These are phyloP conservation scores for Penicillium samsonianum DNA, from an alignment of 495 filamentous ascomycete genomes.

Conservation along the genomic window DNA sequence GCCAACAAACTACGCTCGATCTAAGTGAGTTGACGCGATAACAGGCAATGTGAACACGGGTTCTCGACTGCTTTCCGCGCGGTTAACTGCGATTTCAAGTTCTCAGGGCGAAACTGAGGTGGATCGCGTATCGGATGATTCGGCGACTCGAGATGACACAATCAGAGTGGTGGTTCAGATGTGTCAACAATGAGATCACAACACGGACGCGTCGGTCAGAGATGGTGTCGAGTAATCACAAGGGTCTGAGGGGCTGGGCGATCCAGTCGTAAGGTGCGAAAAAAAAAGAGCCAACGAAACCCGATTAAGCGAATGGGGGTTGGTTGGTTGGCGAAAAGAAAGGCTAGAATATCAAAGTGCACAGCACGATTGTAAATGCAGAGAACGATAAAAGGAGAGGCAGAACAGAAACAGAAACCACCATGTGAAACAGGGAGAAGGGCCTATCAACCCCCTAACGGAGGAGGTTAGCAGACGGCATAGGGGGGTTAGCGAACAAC, in stretches of 20 bases:
- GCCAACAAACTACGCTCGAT: not conserved
- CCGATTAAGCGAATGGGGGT: slow-evolving; percentile 15
- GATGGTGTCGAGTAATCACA: slow-evolving; percentile 6
- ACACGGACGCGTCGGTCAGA: slow-evolving; percentile 4
- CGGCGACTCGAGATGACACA: slow-evolving; percentile 11
- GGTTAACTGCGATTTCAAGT: not conserved
- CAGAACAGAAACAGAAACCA: slow-evolving; percentile 18
- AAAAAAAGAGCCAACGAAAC: slow-evolving; percentile 3
- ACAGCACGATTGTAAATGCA: slow-evolving; percentile 21
- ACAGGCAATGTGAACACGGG: not conserved
- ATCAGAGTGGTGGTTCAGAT: not conserved
- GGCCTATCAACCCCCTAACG: slow-evolving; percentile 15
- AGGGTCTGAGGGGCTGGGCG: slow-evolving; percentile 5
- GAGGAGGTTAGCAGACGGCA: slow-evolving; percentile 14
- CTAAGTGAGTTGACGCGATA: not conserved
- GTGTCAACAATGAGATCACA: slow-evolving; percentile 2
- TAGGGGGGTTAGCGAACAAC: slow-evolving; percentile 6
- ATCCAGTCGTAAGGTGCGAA: slow-evolving; percentile 8
- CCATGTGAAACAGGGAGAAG: slow-evolving; percentile 22
- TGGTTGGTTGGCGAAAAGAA: slow-evolving; percentile 13
- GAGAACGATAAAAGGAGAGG: slow-evolving; percentile 2
- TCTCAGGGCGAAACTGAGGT: not conserved
- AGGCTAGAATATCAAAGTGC: slow-evolving; percentile 23
- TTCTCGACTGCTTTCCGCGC: not conserved
- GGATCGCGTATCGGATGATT: slow-evolving; percentile 7